A percentile compares a stretch with the other conserved stretches of the same genome.
Evolutionary conservation across 805 yeast species (phyloP).

Genomic region (Wickerhamiella parazyma): DNA sequence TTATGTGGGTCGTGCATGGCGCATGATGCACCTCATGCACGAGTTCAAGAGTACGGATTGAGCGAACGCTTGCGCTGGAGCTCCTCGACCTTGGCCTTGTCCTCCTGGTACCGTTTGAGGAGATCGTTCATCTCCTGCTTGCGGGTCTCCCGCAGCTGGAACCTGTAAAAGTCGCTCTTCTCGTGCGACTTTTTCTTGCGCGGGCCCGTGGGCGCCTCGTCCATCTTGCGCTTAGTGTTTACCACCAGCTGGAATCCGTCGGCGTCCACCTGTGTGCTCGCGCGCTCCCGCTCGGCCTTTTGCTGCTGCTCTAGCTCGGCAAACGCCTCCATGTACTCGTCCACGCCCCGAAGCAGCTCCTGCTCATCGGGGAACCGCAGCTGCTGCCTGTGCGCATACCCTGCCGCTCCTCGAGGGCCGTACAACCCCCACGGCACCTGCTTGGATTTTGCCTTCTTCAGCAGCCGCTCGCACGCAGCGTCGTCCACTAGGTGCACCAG

Average conservation of each 20-base stretch:
- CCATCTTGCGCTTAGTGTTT: slow-evolving; percentile 65
- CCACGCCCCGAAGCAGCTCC: slow-evolving; percentile 41
- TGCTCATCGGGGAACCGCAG: slow-evolving; percentile 32
- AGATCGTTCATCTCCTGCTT: slow-evolving; percentile 85
- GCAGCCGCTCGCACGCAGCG: slow-evolving; percentile 49
- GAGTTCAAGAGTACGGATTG: slow-evolving; percentile 52
- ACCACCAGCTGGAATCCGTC: slow-evolving; percentile 92
- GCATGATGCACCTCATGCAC: not conserved
- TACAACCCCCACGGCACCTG: slow-evolving; percentile 24
- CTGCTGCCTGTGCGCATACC: slow-evolving; percentile 28
- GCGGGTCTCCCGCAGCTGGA: slow-evolving; percentile 88
- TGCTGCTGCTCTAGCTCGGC: slow-evolving; percentile 46
- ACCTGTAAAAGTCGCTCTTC: slow-evolving; percentile 84
- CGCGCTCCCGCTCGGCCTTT: slow-evolving; percentile 17
- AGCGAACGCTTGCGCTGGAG: slow-evolving; percentile 75
- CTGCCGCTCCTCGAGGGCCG: slow-evolving; percentile 31
- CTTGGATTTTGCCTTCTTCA: slow-evolving; percentile 43
- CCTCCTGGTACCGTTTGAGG: slow-evolving; percentile 70
- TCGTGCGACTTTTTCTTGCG: slow-evolving; percentile 53
- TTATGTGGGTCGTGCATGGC: not conserved
- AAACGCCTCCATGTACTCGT: slow-evolving; percentile 50
- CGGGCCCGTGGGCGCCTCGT: slow-evolving; percentile 25
- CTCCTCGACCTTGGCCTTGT: slow-evolving; percentile 68
- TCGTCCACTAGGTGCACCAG: slow-evolving; percentile 63
- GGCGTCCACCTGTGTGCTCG: slow-evolving; percentile 57